phyloP scores from a whole-genome alignment of 768 basidiomycete genomes.

The Cyclocybe cylindracea region DNA sequence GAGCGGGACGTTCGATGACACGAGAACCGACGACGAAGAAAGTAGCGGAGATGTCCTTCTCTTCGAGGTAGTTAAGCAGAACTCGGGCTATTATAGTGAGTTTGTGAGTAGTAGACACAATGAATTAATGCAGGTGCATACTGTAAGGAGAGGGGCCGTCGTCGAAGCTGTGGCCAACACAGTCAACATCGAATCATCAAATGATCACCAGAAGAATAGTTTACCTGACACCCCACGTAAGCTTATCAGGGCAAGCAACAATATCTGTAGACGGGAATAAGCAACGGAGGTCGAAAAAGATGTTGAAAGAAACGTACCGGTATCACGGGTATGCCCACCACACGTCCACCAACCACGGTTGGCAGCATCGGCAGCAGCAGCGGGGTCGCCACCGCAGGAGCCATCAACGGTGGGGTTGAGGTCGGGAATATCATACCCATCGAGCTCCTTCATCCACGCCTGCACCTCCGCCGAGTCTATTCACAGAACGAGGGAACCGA shows the following conservation, averaged over 20 bases:
- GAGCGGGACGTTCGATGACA: constrained; percentile 71
- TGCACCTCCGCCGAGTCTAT: constrained; percentile 63
- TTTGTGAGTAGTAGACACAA: no score
- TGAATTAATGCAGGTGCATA: constrained; percentile 30
- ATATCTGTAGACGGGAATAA: constrained; percentile 44
- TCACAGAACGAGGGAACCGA: not conserved
- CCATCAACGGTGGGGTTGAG: constrained; percentile 65
- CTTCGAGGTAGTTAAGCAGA: constrained; percentile 69
- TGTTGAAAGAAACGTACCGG: constrained; percentile 29
- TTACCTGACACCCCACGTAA: constrained; percentile 75
- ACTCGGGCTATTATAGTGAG: constrained; percentile 31
- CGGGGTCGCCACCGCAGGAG: constrained; percentile 63
- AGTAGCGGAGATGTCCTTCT: constrained; percentile 69
- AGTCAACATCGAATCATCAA: constrained; percentile 5
- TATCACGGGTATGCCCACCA: constrained; percentile 62
- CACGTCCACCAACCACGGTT: constrained; percentile 91
- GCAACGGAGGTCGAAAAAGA: not conserved
- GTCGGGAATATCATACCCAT: constrained; percentile 69
- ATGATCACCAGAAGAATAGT: not conserved
- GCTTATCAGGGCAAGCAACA: constrained; percentile 62
- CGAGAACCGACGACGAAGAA: constrained; percentile 93
- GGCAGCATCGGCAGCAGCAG: constrained; percentile 55
- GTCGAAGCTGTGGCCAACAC: constrained; percentile 54
- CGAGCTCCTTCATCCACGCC: constrained; percentile 75
- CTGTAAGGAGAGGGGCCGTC: constrained; percentile 88